These are phyloP conservation scores for Arthrobotrys iridis DNA, from an alignment of 2,329 filamentous ascomycete genomes.

Conservation along the genomic window DNA sequence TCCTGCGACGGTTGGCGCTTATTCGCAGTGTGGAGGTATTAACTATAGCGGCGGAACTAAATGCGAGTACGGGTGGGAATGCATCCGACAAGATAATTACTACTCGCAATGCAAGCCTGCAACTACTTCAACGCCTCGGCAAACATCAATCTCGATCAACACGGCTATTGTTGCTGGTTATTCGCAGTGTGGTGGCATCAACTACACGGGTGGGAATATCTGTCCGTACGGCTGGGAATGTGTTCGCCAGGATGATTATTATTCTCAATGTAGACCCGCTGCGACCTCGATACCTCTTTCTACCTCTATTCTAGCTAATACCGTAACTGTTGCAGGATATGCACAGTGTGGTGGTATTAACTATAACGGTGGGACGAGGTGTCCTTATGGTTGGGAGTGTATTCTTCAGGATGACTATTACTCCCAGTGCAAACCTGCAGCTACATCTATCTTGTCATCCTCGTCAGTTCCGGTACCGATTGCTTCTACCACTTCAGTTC, in stretches of 20 bases:
- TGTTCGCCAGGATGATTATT: background rate
- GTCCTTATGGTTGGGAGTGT: conserved; percentile 53
- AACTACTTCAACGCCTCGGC: background rate
- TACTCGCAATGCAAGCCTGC: background rate
- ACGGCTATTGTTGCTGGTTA: background rate
- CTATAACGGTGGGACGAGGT: conserved; percentile 51
- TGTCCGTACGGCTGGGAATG: background rate
- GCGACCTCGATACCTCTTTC: background rate
- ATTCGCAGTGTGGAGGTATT: conserved; percentile 49
- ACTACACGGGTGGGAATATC: background rate
- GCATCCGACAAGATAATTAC: background rate
- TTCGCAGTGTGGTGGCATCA: background rate
- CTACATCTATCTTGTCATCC: background rate
- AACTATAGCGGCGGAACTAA: conserved; percentile 47
- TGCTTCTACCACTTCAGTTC: conserved; percentile 56
- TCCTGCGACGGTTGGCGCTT: background rate
- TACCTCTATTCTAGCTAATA: background rate
- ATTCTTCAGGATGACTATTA: conserved; percentile 53
- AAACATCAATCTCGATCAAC: background rate
- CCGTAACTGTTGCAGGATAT: conserved; percentile 35
- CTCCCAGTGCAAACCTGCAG: conserved; percentile 48
- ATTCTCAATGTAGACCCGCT: conserved; percentile 1
- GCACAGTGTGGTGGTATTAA: conserved; percentile 53
- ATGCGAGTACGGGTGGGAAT: conserved; percentile 17
- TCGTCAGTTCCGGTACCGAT: background rate